Conservation (phyloP, 352 stramenopile species). For the Phytopythium helicoides region DNA sequence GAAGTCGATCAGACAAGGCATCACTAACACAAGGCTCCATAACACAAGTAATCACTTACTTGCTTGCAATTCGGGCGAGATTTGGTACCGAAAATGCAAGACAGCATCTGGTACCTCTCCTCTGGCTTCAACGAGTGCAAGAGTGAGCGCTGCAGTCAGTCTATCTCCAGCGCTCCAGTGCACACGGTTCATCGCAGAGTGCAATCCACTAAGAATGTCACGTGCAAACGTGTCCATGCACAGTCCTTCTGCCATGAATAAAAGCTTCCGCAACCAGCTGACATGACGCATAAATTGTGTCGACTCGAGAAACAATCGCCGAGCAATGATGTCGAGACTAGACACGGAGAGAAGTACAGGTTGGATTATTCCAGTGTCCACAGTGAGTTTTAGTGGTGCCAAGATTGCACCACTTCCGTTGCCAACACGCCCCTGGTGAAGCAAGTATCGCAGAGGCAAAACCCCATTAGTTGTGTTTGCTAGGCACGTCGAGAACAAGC, state of each 20-base stretch:
- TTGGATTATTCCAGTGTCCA: slow-evolving; percentile 32
- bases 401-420: slow-evolving; percentile 10
- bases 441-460: too few relatives aligned
- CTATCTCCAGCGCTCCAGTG: slow-evolving; percentile 44
- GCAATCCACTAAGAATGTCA: slow-evolving; percentile 46
- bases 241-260: slow-evolving; percentile 72
- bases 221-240: slow-evolving; percentile 72
- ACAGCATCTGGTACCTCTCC: slow-evolving; percentile 15
- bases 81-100: slow-evolving; percentile 48
- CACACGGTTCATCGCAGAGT: slow-evolving; percentile 30
- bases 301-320: slow-evolving; percentile 39
- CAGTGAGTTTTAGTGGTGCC: slow-evolving; percentile 43
- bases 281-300: slow-evolving; percentile 49
- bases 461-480: too few relatives aligned
- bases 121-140: slow-evolving; percentile 59
- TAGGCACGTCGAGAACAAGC: too few relatives aligned
- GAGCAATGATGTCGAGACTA: slow-evolving; percentile 42
- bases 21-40: background rate
- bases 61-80: slow-evolving; percentile 30
- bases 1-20: background rate
- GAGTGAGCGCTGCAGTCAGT: slow-evolving; percentile 43
- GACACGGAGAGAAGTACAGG: slow-evolving; percentile 36
- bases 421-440: background rate
- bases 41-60: slow-evolving; percentile 17
- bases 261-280: slow-evolving; percentile 55